Evolutionary conservation across 2,329 filamentous ascomycete genomes (phyloP).

Genomic region (Fusarium duplospermum): DNA sequence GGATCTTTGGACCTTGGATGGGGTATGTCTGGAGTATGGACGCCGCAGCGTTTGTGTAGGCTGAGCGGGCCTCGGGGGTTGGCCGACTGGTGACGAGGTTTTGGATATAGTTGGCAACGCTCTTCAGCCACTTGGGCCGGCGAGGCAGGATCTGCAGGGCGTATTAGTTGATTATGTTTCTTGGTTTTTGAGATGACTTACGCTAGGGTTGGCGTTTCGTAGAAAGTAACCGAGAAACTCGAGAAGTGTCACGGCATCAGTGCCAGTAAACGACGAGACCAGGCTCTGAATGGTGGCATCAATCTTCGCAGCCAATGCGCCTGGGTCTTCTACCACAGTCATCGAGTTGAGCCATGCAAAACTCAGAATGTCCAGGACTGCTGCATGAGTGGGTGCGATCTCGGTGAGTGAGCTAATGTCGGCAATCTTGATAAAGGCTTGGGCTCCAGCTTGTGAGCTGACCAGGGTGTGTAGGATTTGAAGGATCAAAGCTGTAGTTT

Average conservation of each 20-base stretch:
- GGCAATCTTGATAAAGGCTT: slow-evolving; percentile 59
- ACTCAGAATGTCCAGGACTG: slow-evolving; percentile 66
- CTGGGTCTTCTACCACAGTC: slow-evolving; percentile 46
- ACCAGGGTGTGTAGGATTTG: slow-evolving; percentile 69
- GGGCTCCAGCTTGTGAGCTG: slow-evolving; percentile 62
- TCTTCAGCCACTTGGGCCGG: slow-evolving; percentile 65
- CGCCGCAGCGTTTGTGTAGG: slow-evolving; percentile 70
- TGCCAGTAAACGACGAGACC: slow-evolving; percentile 66
- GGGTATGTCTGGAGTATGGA: slow-evolving; percentile 69
- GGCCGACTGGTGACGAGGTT: slow-evolving; percentile 67
- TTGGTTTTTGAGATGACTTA: slow-evolving; percentile 47
- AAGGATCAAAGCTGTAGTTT: slow-evolving; percentile 65
- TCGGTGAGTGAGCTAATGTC: slow-evolving; percentile 68
- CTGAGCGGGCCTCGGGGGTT: slow-evolving; percentile 64
- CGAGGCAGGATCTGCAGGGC: slow-evolving; percentile 57
- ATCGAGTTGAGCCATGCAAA: slow-evolving; percentile 67
- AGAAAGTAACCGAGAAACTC: slow-evolving; percentile 67
- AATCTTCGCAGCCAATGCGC: slow-evolving; percentile 54
- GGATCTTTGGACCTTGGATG: slow-evolving; percentile 54
- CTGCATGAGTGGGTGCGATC: slow-evolving; percentile 64
- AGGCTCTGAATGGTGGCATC: slow-evolving; percentile 61
- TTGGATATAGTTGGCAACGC: slow-evolving; percentile 61
- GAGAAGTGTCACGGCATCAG: slow-evolving; percentile 70
- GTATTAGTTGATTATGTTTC: slow-evolving; percentile 13
- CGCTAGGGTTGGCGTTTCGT: slow-evolving; percentile 59